These are phyloP conservation scores for Solanum microdontum DNA, from an alignment of 257 asterid genomes.

Conservation along the genomic window DNA sequence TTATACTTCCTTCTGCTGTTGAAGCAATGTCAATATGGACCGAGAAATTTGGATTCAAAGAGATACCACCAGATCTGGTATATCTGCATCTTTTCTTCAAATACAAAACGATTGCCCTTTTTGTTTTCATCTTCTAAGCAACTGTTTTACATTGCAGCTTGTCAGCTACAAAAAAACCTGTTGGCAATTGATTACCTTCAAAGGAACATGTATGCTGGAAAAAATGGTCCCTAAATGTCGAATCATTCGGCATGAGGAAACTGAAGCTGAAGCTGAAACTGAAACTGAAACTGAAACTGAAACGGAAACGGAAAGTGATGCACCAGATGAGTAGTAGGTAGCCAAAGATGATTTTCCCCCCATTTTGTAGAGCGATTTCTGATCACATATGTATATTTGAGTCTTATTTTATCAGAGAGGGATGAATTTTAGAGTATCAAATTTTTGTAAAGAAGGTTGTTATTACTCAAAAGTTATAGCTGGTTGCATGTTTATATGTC, in stretches of 20 bases:
- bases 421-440: background rate
- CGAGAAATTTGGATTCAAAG: constrained; percentile 65
- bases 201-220: constrained; percentile 82
- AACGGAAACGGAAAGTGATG: constrained; percentile 16
- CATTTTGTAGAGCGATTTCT: background rate
- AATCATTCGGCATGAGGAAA: constrained; percentile 35
- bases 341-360: background rate
- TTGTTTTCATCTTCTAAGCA: background rate
- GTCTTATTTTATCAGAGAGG: background rate
- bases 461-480: background rate
- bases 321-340: background rate
- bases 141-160: constrained; percentile 40
- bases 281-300: constrained; percentile 3
- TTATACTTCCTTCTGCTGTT: constrained; percentile 84
- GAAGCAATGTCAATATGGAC: constrained; percentile 93
- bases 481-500: background rate
- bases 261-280: constrained; percentile 11
- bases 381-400: background rate
- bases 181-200: constrained; percentile 86
- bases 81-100: background rate
- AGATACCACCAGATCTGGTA: constrained; percentile 68
- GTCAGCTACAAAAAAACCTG: constrained; percentile 50
- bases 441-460: background rate
- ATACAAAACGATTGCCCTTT: background rate
- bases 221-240: constrained; percentile 62